Percentiles rank a stretch among this genome's conserved stretches.
phyloP scores from a whole-genome alignment of 2,329 filamentous ascomycete genomes.

The Microcyclosporella mali region DNA sequence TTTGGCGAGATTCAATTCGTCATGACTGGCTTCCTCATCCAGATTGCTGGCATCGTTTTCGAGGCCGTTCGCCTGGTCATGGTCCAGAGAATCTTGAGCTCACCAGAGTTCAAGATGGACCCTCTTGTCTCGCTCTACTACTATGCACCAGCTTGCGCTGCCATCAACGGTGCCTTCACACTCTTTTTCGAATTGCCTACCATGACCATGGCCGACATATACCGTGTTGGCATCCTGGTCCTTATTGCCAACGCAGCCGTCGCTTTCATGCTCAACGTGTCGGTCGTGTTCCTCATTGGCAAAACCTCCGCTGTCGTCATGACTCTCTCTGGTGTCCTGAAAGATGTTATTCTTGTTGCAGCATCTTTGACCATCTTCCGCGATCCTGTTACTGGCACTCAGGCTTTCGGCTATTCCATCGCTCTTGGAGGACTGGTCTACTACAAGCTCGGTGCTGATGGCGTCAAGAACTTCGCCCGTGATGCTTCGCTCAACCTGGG shows the following conservation, averaged over 20 bases:
- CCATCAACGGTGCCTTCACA: constrained; percentile 71
- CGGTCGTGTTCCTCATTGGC: constrained; percentile 80
- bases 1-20: constrained; percentile 94
- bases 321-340: constrained; percentile 79
- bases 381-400: constrained; percentile 65
- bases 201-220: constrained; percentile 63
- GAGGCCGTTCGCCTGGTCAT: constrained; percentile 78
- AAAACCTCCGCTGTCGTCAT: constrained; percentile 81
- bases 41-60: constrained; percentile 71
- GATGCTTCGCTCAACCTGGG: constrained; percentile 74
- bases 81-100: constrained; percentile 76
- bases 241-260: constrained; percentile 71
- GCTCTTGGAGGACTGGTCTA: constrained; percentile 73
- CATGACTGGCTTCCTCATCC: constrained; percentile 66
- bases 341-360: constrained; percentile 75
- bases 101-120: constrained; percentile 85
- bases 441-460: constrained; percentile 80
- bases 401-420: constrained; percentile 79
- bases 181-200: constrained; percentile 67
- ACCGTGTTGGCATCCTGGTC: constrained; percentile 64
- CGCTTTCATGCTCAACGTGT: constrained; percentile 76
- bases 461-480: constrained; percentile 70
- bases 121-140: constrained; percentile 87
- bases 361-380: constrained; percentile 78
- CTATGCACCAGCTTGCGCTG: constrained; percentile 76